Evolutionary conservation across 2,329 filamentous ascomycete species (phyloP).

Genomic region (Aspergillus fructus): DNA sequence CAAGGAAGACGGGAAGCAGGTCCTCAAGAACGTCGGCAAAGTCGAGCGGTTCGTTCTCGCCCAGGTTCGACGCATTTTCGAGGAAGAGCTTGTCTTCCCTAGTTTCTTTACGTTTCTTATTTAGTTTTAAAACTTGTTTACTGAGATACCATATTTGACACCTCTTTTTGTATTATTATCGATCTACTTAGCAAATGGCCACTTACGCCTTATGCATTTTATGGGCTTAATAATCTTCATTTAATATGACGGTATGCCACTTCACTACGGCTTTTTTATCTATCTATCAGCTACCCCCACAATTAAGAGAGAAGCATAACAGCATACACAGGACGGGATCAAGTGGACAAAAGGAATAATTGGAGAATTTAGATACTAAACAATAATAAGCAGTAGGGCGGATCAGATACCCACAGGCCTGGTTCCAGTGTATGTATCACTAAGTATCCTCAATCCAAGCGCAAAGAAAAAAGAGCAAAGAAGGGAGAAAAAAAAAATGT

Average conservation of each 20-base stretch:
- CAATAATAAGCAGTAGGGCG: background rate
- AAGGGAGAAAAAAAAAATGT: background rate
- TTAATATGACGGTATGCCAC: background rate
- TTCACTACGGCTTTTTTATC: too few relatives aligned
- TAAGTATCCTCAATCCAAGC: background rate
- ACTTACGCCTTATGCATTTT: background rate
- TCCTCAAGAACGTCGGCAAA: slow-evolving; percentile 96
- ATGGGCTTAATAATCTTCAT: background rate
- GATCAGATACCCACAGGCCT: background rate
- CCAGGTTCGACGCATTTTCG: slow-evolving; percentile 94
- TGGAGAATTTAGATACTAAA: background rate
- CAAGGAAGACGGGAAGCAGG: slow-evolving; percentile 86
- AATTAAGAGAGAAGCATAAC: background rate
- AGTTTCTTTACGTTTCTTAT: slow-evolving; percentile 78
- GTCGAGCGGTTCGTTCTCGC: slow-evolving; percentile 97
- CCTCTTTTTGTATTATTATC: background rate
- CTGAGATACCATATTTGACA: background rate
- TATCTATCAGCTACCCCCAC: too few relatives aligned
- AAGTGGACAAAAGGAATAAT: background rate
- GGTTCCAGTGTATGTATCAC: background rate
- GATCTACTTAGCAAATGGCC: background rate
- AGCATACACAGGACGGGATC: background rate
- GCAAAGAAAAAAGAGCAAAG: background rate
- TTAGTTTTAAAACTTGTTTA: background rate
- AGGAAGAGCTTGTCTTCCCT: slow-evolving; percentile 97